Base-by-base conservation (phyloP, 2,329 filamentous ascomycete species). In the Alternaria burnsii region DNA sequence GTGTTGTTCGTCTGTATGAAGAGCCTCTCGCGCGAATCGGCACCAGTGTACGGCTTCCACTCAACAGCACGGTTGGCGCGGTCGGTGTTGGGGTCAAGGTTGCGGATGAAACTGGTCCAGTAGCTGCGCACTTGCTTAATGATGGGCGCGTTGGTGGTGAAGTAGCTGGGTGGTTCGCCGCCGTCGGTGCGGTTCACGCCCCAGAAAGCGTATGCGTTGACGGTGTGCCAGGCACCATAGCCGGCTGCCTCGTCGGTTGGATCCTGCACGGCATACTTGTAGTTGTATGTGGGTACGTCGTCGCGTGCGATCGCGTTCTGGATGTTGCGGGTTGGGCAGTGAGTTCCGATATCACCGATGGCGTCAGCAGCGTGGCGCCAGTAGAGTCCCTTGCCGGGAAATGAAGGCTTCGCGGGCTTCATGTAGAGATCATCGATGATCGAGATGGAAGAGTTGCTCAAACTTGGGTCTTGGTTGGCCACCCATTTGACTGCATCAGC, bases 31-130 rank as follows among this genome's bases (percentile, higher is more conserved):
- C 66, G 69, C 8, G 52, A 24, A 3, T 62, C 34, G 18, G 61
- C 66, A 20, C 72, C 68, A 48, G 66, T 70, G 73, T 82, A 88
- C 5, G 75, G 72, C 62, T 79, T 75, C 88, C 88, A 90, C 55
- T 76, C 76, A 3, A 86, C 85, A 43, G 80, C 80, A 0, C 81
- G 83, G 0, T 63, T 38, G 43, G 76, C 63, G 9, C 86, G 82
- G 55, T 82, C 77, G 16, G 68, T 80, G 71, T 93, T 94, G 0
- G 91, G 91, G 73, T 94, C 82, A 38, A 87, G 83, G 0, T 82
- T 82, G 26, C 85, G 80, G 61, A 94, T 87, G 72, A 94, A 94
- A 65, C 88, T 91, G 1, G 88, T 86, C 89, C 90, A 93, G 76
- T 93, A 94, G 0, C 82, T 84, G 70, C 92, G 89, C 28, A 91